Evolutionary conservation across 2,329 filamentous ascomycete species (phyloP), one percentile per base, ranked within the genome.

Genomic region (Elsinoe fawcettii): DNA sequence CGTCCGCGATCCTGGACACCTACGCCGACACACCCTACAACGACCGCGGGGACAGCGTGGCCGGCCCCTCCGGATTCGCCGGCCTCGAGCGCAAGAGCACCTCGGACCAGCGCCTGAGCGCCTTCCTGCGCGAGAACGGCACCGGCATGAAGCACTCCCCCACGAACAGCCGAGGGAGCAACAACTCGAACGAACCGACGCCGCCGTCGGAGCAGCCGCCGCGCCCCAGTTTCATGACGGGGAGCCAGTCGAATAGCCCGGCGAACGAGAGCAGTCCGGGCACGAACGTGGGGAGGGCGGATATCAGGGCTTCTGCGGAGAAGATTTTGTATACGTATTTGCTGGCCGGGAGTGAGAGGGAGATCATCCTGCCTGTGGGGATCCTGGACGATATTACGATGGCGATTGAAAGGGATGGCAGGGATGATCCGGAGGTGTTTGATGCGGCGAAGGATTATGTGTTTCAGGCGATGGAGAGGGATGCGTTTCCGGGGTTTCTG

Each of bases 311-410:
- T 8, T 96, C 90, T 2, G 95, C 95, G 0, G 93, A 97, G 75
- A 96, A 96, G 79, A 96, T 99, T 53, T 80, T 99, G n/a, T 99
- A 96, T 74, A 97, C 92, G 1, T 99, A 93, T 69, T 79, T 99
- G 5, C 82, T 99, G 1, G 90, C 91, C 0, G 91, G 90, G n/a
- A 89, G 93, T 0, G 93, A 99, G 74, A 84, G 95, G 64, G 93
- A 99, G 73, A 97, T 99, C 64, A 90, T 91, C 47, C 81, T 99
- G 5, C 92, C 93, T 0, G 87, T 91, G 60, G 84, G 84, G 32
- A 96, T 97, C 67, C 86, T 92, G 0, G 81, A 87, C 56, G 85
- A 91, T 22, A 91, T 97, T 59, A 95, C 90, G 37, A 80, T 85
- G 18, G 83, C 89, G 12, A 95, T 99, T 61, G 93, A 99, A 73